These are phyloP conservation scores for Paralagenidium karlingii DNA, from an alignment of 352 stramenopile genomes.

Conservation along the genomic window DNA sequence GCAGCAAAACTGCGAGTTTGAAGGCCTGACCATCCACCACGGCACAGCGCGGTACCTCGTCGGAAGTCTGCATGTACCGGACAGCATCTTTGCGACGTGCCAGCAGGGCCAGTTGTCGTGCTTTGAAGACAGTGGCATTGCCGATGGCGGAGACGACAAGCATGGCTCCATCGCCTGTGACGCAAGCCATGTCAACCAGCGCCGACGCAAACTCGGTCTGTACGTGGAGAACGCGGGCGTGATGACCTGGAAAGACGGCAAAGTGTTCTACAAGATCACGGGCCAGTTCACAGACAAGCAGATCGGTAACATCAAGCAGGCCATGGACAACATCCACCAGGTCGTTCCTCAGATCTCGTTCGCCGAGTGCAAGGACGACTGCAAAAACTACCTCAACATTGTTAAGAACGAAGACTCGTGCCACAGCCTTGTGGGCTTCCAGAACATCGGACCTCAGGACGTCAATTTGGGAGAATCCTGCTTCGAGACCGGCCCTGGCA, in stretches of 20 bases:
- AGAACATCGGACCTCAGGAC: conserved; percentile 43
- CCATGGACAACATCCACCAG: conserved; percentile 36
- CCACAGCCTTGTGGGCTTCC: conserved; percentile 64
- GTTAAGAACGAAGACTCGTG: conserved; percentile 56
- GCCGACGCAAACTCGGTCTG: conserved; percentile 32
- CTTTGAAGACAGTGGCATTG: conserved; percentile 49
- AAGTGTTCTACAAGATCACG: conserved; percentile 60
- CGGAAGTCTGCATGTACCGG: conserved; percentile 21
- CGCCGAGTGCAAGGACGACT: conserved; percentile 46
- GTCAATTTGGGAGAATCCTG: conserved; percentile 59
- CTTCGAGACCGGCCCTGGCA: conserved; percentile 41
- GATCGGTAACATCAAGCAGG: conserved; percentile 33
- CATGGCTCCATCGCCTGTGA: conserved; percentile 23
- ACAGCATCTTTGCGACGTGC: conserved; percentile 42
- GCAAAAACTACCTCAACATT: conserved; percentile 56
- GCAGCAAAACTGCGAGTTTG: conserved; percentile 32
- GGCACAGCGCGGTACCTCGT: conserved; percentile 33
- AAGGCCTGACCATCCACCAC: conserved; percentile 28
- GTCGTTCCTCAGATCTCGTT: conserved; percentile 49
- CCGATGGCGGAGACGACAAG: conserved; percentile 31
- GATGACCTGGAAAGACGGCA: conserved; percentile 44
- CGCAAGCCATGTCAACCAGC: conserved; percentile 6
- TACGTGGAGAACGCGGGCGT: conserved; percentile 37
- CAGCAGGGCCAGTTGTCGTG: conserved; percentile 23
- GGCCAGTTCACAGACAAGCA: conserved; percentile 42